phyloP scores from a whole-genome alignment of 176 grass and related monocot genomes.

The Dendrocalamus sinicus region DNA sequence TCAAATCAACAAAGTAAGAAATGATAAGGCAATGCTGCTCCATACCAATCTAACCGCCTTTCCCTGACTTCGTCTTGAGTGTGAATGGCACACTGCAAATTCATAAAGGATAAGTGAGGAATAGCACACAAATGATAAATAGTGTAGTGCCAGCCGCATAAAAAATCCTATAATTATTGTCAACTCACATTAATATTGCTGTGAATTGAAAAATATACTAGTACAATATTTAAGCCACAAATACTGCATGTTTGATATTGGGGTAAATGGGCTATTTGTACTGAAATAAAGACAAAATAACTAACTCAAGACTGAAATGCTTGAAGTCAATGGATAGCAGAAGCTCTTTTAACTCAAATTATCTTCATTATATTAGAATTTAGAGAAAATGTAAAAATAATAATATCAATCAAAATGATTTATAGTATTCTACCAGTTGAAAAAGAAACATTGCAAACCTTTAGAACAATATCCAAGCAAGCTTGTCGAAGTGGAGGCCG shows the following conservation, averaged over 20 bases:
- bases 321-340: constrained; percentile 3
- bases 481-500: constrained; percentile 70
- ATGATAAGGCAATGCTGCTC: constrained; percentile 34
- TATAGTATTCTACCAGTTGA: constrained; percentile 34
- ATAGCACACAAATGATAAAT: constrained; percentile 15
- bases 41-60: constrained; percentile 91
- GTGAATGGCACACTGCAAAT: constrained; percentile 87
- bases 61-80: constrained; percentile 91
- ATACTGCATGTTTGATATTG: constrained; percentile 19
- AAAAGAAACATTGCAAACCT: constrained; percentile 62
- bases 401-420: constrained; percentile 18
- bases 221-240: constrained; percentile 15
- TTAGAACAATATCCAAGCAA: constrained; percentile 93
- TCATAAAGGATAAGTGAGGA: constrained; percentile 35
- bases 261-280: constrained; percentile 25
- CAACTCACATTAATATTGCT: constrained; percentile 17
- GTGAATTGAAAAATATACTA: constrained; percentile 8
- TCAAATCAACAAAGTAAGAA: constrained; percentile 24
- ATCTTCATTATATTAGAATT: constrained; percentile 4
- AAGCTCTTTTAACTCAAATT: not conserved
- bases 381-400: constrained; percentile 20
- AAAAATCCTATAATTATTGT: constrained; percentile 12
- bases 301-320: constrained; percentile 14
- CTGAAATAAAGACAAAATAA: constrained; percentile 27
- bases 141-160: not conserved